phyloP scores from a whole-genome alignment of 2,329 filamentous ascomycete genomes.

The Helotiales sp. region DNA sequence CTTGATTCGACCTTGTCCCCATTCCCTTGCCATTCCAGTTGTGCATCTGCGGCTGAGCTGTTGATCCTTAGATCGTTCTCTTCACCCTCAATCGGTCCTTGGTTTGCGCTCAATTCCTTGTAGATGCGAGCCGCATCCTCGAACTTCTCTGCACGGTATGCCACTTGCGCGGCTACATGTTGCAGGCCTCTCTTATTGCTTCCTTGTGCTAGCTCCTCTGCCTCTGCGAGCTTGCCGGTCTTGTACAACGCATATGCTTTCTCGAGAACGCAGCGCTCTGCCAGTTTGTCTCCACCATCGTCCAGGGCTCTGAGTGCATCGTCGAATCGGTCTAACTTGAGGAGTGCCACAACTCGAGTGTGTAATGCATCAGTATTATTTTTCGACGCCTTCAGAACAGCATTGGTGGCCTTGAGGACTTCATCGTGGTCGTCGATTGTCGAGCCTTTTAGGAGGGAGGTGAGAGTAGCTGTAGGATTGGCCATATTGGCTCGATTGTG shows the following conservation, averaged over 20 bases:
- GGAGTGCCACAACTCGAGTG: conserved; percentile 70
- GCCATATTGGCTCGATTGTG: conserved; percentile 22
- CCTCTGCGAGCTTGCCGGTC: conserved; percentile 66
- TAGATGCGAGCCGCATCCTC: conserved; percentile 65
- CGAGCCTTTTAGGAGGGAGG: conserved; percentile 47
- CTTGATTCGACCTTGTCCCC: conserved; percentile 30
- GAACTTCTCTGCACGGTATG: conserved; percentile 76
- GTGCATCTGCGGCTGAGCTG: conserved; percentile 67
- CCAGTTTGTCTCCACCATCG: conserved; percentile 60
- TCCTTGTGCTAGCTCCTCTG: conserved; percentile 43
- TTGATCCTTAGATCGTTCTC: conserved; percentile 79
- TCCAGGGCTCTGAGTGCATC: conserved; percentile 72
- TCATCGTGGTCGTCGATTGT: conserved; percentile 72
- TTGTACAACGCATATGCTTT: conserved; percentile 85
- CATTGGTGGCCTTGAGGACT: conserved; percentile 63
- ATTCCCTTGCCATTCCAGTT: conserved; percentile 67
- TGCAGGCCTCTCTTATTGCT: conserved; percentile 30
- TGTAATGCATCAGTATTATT: conserved; percentile 59
- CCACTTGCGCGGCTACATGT: conserved; percentile 64
- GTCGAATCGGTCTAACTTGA: conserved; percentile 80
- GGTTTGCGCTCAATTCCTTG: conserved; percentile 50
- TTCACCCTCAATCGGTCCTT: conserved; percentile 54
- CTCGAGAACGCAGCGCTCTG: conserved; percentile 63
- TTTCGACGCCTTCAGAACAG: conserved; percentile 62
- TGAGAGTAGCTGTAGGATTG: conserved; percentile 34